Evolutionary conservation across 192 early-diverging fungal species (phyloP).

Genomic region (Gorgonomyces haynaldii): DNA sequence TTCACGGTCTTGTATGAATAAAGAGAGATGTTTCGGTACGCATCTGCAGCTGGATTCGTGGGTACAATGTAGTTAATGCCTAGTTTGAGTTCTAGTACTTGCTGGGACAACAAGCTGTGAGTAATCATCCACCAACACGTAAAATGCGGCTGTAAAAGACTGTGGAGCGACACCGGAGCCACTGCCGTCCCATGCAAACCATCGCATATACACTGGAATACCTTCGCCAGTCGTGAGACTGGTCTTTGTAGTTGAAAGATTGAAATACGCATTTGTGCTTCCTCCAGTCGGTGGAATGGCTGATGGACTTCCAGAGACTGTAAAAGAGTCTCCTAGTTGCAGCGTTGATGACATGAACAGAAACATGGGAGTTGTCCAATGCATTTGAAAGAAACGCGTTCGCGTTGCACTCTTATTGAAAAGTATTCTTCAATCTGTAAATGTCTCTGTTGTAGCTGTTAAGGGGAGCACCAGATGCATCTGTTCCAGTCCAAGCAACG

Average conservation of each 20-base stretch:
- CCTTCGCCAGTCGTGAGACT: background rate
- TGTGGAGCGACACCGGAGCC: background rate
- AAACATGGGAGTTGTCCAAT: background rate
- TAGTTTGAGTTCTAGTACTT: conserved; percentile 1
- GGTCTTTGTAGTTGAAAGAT: background rate
- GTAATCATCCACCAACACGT: conserved; percentile 4
- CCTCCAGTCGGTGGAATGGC: background rate
- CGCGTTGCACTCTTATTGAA: background rate
- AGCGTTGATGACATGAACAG: background rate
- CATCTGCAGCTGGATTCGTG: background rate
- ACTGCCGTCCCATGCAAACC: conserved; percentile 4
- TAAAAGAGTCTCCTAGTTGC: background rate
- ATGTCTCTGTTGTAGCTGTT: conserved; percentile 9
- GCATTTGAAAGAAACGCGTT: background rate
- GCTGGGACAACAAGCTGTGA: conserved; percentile 1
- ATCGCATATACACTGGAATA: background rate
- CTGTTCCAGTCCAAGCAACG: conserved; percentile 18
- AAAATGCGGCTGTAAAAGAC: conserved; percentile 3
- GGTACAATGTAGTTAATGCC: conserved; percentile 3
- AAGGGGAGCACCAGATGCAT: conserved; percentile 11
- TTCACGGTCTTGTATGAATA: background rate
- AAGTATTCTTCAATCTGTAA: background rate
- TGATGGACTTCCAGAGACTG: background rate
- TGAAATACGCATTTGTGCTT: background rate
- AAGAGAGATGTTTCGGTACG: conserved; percentile 10